A percentile compares a stretch with the other conserved stretches of the same genome.
Evolutionary conservation across 2,329 filamentous ascomycete genomes (phyloP).

Genomic region (Ascochyta viciae-villosae): DNA sequence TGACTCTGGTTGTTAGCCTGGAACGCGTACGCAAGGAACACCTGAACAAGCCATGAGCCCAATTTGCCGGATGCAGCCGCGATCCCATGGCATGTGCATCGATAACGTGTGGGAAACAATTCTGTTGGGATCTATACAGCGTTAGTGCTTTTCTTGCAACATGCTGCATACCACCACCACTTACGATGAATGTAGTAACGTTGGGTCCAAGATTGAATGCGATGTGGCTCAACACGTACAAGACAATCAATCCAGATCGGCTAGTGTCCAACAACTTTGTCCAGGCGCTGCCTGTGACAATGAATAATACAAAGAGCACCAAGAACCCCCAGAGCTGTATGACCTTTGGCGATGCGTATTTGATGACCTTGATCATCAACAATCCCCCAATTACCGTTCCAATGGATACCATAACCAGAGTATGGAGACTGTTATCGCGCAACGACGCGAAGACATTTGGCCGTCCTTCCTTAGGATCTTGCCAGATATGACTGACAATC

Average conservation of each 20-base stretch:
- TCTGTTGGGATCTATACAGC: conserved; percentile 61
- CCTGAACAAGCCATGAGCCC: conserved; percentile 56
- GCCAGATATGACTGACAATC: conserved; percentile 46
- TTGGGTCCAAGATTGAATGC: conserved; percentile 48
- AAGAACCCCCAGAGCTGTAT: conserved; percentile 46
- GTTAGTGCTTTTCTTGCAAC: conserved; percentile 42
- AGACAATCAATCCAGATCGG: conserved; percentile 36
- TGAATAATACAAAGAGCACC: conserved; percentile 40
- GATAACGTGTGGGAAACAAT: conserved; percentile 63
- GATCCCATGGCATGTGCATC: conserved; percentile 62
- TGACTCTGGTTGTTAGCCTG: conserved; percentile 21
- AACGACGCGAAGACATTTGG: conserved; percentile 34
- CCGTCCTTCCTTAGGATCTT: conserved; percentile 18
- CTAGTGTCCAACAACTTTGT: conserved; percentile 33
- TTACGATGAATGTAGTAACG: conserved; percentile 47
- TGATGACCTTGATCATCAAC: conserved; percentile 45
- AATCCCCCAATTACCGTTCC: conserved; percentile 41
- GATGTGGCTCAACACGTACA: conserved; percentile 45
- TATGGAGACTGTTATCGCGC: conserved; percentile 40
- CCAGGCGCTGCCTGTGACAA: conserved; percentile 44
- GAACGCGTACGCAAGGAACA: conserved; percentile 47
- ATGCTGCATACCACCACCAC: conserved; percentile 30
- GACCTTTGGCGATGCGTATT: conserved; percentile 42
- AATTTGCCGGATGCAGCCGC: conserved; percentile 62
- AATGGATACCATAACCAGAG: conserved; percentile 45